Evolutionary conservation across 495 filamentous ascomycete genomes (phyloP).

Genomic region (Daldinia grandis): DNA sequence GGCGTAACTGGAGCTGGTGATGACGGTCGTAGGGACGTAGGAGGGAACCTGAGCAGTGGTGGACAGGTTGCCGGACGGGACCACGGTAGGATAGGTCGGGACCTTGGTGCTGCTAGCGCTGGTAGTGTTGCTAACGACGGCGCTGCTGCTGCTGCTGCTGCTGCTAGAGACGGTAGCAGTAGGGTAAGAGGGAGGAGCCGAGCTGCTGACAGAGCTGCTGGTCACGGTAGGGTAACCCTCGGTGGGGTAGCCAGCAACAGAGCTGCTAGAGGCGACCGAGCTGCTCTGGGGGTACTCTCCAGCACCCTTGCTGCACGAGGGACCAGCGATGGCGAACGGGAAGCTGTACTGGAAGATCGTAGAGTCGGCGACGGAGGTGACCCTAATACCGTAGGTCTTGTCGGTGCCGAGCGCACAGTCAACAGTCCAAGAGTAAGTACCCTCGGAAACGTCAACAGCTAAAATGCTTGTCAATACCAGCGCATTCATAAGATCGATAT

Average conservation of each 20-base stretch:
- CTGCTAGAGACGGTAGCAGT: conserved; percentile 27
- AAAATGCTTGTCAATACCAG: conserved; percentile 18
- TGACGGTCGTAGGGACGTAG: conserved; percentile 23
- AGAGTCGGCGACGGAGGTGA: conserved; percentile 47
- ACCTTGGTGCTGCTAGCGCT: neutral
- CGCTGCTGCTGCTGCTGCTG: conserved; percentile 30
- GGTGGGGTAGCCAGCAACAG: neutral
- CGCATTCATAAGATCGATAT: neutral
- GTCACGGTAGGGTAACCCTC: conserved; percentile 8
- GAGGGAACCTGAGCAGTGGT: conserved; percentile 1
- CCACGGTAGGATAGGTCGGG: neutral
- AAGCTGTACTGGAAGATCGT: conserved; percentile 60
- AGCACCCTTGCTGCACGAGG: conserved; percentile 31
- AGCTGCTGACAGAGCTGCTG: conserved; percentile 8
- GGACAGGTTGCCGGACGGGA: conserved; percentile 25
- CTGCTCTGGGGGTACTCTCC: conserved; percentile 15
- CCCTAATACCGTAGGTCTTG: conserved; percentile 56
- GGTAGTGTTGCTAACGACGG: conserved; percentile 20
- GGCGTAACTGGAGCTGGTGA: conserved; percentile 29
- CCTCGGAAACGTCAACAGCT: conserved; percentile 45
- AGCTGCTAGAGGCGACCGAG: conserved; percentile 17
- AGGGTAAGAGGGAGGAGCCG: conserved; percentile 22
- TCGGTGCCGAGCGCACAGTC: conserved; percentile 47
- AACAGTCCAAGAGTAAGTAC: conserved; percentile 52
- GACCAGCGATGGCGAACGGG: conserved; percentile 55